A percentile compares a stretch with the other conserved stretches of the same genome.
phyloP scores from a whole-genome alignment of 2,329 filamentous ascomycete species.

The Phialophora chinensis region DNA sequence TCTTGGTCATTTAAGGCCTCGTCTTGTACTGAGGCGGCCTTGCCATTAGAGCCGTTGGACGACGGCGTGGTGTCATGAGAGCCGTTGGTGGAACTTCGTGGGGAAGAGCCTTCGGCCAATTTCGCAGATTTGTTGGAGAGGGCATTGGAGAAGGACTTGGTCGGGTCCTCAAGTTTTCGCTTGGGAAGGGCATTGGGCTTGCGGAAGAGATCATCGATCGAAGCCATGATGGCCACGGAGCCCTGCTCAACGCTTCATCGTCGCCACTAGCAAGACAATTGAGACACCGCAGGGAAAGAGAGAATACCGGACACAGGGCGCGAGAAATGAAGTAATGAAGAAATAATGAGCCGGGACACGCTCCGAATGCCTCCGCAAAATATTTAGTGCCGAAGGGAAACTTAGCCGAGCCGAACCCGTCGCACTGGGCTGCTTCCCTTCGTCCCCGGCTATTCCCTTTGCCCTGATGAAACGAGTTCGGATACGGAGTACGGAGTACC shows the following conservation, averaged over 20 bases:
- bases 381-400: neutral
- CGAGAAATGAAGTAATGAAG: conserved; percentile 3
- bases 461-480: neutral
- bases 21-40: conserved; percentile 34
- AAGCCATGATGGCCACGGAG: conserved; percentile 29
- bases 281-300: neutral
- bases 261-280: neutral
- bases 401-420: neutral
- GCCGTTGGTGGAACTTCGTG: conserved; percentile 28
- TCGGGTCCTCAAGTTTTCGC: conserved; percentile 39
- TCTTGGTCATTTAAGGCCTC: conserved; percentile 48
- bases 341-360: neutral
- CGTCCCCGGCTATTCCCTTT: neutral
- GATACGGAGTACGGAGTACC: too few species aligned
- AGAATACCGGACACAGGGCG: neutral
- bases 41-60: conserved; percentile 25
- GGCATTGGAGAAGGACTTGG: conserved; percentile 32
- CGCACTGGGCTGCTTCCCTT: neutral
- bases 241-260: conserved; percentile 7
- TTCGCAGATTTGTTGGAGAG: conserved; percentile 40
- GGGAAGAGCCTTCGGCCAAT: conserved; percentile 35
- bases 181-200: conserved; percentile 34
- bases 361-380: conserved; percentile 5
- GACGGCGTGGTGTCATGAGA: conserved; percentile 14
- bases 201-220: conserved; percentile 38